Base-by-base conservation (phyloP, 192 early-diverging fungal species). In the Entomortierella parvispora region DNA sequence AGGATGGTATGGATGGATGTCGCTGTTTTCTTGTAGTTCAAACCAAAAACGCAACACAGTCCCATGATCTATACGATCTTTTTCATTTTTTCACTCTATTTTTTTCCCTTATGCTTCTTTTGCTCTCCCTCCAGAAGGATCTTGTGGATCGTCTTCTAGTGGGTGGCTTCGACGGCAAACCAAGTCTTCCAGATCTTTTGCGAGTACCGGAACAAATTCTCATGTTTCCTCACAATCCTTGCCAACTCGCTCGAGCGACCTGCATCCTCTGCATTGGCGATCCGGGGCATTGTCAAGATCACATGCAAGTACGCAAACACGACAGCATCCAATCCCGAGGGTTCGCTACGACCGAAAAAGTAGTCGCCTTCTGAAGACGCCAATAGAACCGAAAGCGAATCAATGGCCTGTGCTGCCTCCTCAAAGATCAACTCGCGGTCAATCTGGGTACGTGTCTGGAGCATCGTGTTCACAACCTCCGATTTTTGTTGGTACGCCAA, bases 111-210 rank as follows among this genome's bases (percentile, higher is more conserved):
- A n/a, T n/a, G n/a, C n/a, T n/a, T n/a, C n/a, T n/a, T n/a, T n/a
- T n/a, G n/a, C n/a, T n/a, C n/a, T n/a, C n/a, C n/a, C n/a, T n/a
- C n/a, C n/a, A n/a, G n/a, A n/a, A n/a, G n/a, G n/a, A 29, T 15
- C 10, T 23, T 22, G 4, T 42, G 3, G 32, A 34, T 22, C 14
- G 15, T 50, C 1, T 64, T 28, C 26, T 33, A n/a, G n/a, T n/a
- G n/a, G n/a, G n/a, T 46, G 9, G 2, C 59, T 28, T 68, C 61
- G 37, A 59, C 58, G 15, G 58, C 51, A 40, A 77, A 77, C 46
- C 59, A 68, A 17, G 48, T 77, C 48, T 62, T 67, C 74, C 74
- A 77, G n/a, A 68, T 77, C 40, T 68, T 77, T 34, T 77, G 74
- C 1, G 74, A 68, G 31, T 77, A 77, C 40, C 44, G 58, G 49